A percentile compares a stretch with the other conserved stretches of the same genome.
Evolutionary conservation across 768 basidiomycete genomes (phyloP).

Genomic region (Suillus brevipes): DNA sequence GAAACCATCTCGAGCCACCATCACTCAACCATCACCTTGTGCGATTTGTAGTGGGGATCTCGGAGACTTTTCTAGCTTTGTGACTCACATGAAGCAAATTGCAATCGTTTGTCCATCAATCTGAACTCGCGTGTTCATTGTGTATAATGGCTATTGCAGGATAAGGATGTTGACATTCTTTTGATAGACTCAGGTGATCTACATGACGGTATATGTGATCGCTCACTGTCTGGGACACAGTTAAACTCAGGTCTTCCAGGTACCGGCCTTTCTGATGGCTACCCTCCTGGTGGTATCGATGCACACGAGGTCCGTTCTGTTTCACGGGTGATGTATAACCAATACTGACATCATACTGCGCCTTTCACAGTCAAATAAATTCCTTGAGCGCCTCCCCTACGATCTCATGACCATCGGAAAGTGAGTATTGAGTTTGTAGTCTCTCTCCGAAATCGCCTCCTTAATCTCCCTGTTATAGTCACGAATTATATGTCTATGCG

Average conservation of each 20-base stretch:
- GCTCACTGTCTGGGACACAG: neutral
- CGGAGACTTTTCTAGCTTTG: conserved; percentile 86
- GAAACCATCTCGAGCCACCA: neutral
- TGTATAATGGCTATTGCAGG: conserved; percentile 27
- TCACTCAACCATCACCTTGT: neutral
- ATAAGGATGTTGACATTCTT: conserved; percentile 78
- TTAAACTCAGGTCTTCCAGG: conserved; percentile 38
- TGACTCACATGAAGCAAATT: conserved; percentile 74
- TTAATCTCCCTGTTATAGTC: conserved; percentile 41
- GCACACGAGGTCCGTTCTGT: conserved; percentile 58
- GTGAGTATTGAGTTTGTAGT: conserved; percentile 31
- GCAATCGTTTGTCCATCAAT: conserved; percentile 47
- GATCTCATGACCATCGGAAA: conserved; percentile 87
- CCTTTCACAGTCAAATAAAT: conserved; percentile 59
- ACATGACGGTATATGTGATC: conserved; percentile 53
- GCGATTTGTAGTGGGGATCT: conserved; percentile 48
- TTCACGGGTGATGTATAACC: neutral
- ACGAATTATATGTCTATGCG: conserved; percentile 77
- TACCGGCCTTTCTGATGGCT: conserved; percentile 78
- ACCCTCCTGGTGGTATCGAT: conserved; percentile 65
- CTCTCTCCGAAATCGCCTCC: neutral
- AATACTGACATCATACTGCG: neutral
- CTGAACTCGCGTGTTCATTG: neutral
- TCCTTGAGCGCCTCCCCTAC: conserved; percentile 74
- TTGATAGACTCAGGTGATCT: conserved; percentile 79